Evolutionary conservation across 768 basidiomycete species (phyloP).

Genomic region (Artomyces pyxidatus): DNA sequence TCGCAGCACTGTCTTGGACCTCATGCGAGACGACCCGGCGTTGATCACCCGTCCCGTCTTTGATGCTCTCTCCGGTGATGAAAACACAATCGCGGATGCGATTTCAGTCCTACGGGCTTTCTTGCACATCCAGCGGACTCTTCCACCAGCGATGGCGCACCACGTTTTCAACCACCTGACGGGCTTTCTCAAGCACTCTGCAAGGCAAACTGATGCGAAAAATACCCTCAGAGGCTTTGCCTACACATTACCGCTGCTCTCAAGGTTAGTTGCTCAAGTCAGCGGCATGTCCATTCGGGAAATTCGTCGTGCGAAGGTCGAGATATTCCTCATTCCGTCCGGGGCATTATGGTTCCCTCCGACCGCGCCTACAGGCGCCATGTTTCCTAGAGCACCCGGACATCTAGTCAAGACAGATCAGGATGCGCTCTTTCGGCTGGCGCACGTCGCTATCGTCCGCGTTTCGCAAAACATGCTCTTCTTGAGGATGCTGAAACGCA

Average conservation of each 20-base stretch:
- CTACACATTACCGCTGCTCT: slow-evolving; percentile 46
- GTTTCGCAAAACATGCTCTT: slow-evolving; percentile 67
- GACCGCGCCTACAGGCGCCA: slow-evolving; percentile 43
- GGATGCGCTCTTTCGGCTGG: slow-evolving; percentile 32
- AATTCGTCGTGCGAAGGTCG: slow-evolving; percentile 64
- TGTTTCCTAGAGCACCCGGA: slow-evolving; percentile 48
- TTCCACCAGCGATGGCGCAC: slow-evolving; percentile 62
- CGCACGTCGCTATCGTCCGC: slow-evolving; percentile 55
- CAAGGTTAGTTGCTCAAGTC: slow-evolving; percentile 54
- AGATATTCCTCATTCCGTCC: slow-evolving; percentile 58
- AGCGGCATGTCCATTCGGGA: slow-evolving; percentile 66
- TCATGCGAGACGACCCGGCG: slow-evolving; percentile 69
- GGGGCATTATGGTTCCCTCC: slow-evolving; percentile 63
- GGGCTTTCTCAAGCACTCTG: slow-evolving; percentile 52
- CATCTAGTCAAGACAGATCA: slow-evolving; percentile 25
- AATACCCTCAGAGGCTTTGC: slow-evolving; percentile 47
- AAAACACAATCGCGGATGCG: slow-evolving; percentile 38
- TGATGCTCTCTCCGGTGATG: slow-evolving; percentile 47
- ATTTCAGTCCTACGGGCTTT: slow-evolving; percentile 47
- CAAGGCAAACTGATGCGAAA: slow-evolving; percentile 34
- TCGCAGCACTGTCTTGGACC: slow-evolving; percentile 46
- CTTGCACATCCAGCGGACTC: slow-evolving; percentile 42
- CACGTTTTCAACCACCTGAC: slow-evolving; percentile 62
- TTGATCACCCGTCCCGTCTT: slow-evolving; percentile 57
- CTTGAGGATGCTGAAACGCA: slow-evolving; percentile 52